Percentiles rank a stretch among this genome's conserved stretches.
phyloP scores from a whole-genome alignment of 805 yeast species.

The Pichia heedii region DNA sequence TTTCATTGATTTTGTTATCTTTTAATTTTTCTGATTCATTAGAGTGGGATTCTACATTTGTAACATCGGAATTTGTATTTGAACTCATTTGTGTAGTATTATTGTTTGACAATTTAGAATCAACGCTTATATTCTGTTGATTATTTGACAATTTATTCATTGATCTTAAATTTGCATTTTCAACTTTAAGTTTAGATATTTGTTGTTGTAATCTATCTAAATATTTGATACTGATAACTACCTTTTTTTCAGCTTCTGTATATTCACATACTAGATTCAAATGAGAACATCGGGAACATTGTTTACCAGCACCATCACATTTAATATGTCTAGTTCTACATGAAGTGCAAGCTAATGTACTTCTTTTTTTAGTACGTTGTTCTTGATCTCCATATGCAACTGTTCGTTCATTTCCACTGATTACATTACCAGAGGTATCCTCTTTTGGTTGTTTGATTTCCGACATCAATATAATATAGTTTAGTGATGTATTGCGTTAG shows the following conservation, averaged over 20 bases:
- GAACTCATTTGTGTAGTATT: neutral
- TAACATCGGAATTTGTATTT: too few species aligned
- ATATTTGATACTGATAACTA: conserved; percentile 66
- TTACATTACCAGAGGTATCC: too few species aligned
- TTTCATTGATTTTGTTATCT: neutral
- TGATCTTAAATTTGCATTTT: conserved; percentile 49
- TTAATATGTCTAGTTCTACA: conserved; percentile 67
- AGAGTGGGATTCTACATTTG: too few species aligned
- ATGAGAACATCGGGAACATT: conserved; percentile 53
- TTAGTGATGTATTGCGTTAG: too few species aligned
- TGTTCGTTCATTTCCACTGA: too few species aligned
- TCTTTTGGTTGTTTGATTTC: too few species aligned
- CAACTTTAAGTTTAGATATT: conserved; percentile 54
- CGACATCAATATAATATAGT: too few species aligned
- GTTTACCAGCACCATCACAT: conserved; percentile 65
- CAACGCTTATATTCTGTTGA: neutral
- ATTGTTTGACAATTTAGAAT: neutral
- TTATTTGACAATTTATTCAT: conserved; percentile 21
- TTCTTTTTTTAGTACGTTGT: conserved; percentile 14
- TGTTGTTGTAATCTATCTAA: conserved; percentile 60
- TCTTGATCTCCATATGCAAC: too few species aligned
- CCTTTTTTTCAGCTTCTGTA: conserved; percentile 60
- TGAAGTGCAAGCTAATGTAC: conserved; percentile 41
- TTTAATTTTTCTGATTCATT: too few species aligned
- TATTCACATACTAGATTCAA: conserved; percentile 59